phyloP scores from a whole-genome alignment of 179 eudicot species.

The Beta lomatogona region DNA sequence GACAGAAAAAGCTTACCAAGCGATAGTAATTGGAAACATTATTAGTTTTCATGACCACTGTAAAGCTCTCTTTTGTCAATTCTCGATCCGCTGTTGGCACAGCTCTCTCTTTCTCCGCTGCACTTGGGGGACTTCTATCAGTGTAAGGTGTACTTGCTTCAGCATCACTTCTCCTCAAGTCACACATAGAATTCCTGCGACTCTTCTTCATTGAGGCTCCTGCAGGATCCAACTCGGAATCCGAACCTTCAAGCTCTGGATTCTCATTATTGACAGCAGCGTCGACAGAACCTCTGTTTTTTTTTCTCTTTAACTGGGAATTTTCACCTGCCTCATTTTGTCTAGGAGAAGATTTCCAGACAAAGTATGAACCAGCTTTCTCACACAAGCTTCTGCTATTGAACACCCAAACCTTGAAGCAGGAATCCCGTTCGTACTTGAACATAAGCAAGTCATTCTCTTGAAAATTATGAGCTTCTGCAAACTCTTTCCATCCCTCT shows the following conservation, averaged over 20 bases:
- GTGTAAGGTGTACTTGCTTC: background rate
- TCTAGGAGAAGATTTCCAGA: slow-evolving; percentile 6
- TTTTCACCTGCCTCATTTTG: slow-evolving; percentile 4
- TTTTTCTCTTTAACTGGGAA: slow-evolving; percentile 18
- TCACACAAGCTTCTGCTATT: slow-evolving; percentile 21
- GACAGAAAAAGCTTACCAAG: slow-evolving; percentile 15
- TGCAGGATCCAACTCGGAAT: slow-evolving; percentile 1
- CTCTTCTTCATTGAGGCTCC: slow-evolving; percentile 16
- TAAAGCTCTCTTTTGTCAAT: slow-evolving; percentile 17
- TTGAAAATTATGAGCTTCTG: slow-evolving; percentile 17
- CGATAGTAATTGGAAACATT: slow-evolving; percentile 16
- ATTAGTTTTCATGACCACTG: slow-evolving; percentile 12
- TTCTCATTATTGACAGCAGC: slow-evolving; percentile 6
- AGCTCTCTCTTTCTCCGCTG: slow-evolving; percentile 11
- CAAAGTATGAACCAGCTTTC: slow-evolving; percentile 28
- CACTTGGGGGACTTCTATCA: slow-evolving; percentile 7
- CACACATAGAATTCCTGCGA: slow-evolving; percentile 2
- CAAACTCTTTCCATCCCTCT: slow-evolving; percentile 30
- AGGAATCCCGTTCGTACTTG: slow-evolving; percentile 27
- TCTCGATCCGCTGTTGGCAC: background rate
- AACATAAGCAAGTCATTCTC: slow-evolving; percentile 27
- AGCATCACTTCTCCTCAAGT: background rate
- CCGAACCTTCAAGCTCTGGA: slow-evolving; percentile 15
- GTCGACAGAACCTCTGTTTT: background rate
- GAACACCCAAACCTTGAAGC: slow-evolving; percentile 27